A percentile compares a stretch with the other conserved stretches of the same genome.
These are phyloP conservation scores for Ceratocystis cubensis DNA, from an alignment of 2,329 filamentous ascomycete species.

Conservation along the genomic window DNA sequence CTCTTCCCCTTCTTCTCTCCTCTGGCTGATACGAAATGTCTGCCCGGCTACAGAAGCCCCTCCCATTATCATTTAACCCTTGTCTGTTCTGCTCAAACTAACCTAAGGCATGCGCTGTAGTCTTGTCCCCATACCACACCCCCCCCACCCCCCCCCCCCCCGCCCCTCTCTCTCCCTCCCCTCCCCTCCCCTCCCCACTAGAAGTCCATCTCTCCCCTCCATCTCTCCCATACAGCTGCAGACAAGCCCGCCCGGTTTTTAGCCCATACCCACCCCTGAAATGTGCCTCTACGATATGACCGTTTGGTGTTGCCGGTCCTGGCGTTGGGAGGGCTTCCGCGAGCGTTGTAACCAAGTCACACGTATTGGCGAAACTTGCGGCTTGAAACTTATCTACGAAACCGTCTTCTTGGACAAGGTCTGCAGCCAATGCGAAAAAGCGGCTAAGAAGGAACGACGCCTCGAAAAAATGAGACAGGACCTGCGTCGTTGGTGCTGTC, in stretches of 20 bases:
- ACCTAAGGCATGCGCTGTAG: conserved; percentile 4
- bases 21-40: neutral
- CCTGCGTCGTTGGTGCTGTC: conserved; percentile 57
- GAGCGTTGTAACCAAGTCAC: conserved; percentile 91
- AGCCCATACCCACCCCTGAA: conserved; percentile 22
- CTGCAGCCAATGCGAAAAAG: conserved; percentile 81
- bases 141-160: neutral
- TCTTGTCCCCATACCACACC: neutral
- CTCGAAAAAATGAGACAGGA: conserved; percentile 62
- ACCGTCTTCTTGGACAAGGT: conserved; percentile 50
- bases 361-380: conserved; percentile 90
- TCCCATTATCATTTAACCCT: neutral
- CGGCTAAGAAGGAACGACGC: conserved; percentile 70
- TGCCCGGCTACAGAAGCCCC: neutral
- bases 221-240: conserved; percentile 4
- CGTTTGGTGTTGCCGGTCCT: conserved; percentile 74
- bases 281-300: conserved; percentile 98
- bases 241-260: neutral
- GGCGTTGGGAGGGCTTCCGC: conserved; percentile 88
- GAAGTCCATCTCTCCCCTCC: no score
- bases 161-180: no score
- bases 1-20: neutral
- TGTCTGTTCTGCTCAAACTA: neutral
- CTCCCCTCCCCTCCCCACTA: no score
- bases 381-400: conserved; percentile 75